Evolutionary conservation across 2,329 filamentous ascomycete species (phyloP).

Genomic region (Curvularia spicifera): DNA sequence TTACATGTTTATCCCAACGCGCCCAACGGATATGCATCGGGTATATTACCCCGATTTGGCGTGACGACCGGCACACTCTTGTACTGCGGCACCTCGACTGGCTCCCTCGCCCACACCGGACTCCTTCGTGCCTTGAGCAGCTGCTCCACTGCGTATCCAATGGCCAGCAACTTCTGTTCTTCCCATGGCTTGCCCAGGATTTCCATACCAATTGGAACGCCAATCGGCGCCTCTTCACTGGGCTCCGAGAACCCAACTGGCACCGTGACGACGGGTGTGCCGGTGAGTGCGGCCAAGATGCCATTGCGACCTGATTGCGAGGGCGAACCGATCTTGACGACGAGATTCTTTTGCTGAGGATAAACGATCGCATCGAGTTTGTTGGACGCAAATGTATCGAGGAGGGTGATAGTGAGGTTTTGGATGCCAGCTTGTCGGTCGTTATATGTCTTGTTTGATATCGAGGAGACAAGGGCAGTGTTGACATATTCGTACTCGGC

Average conservation of each 20-base stretch:
- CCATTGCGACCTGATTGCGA: constrained; percentile 67
- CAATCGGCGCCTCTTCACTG: constrained; percentile 58
- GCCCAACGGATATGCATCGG: constrained; percentile 58
- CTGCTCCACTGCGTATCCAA: constrained; percentile 60
- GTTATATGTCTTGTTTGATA: constrained; percentile 58
- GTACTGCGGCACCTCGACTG: constrained; percentile 51
- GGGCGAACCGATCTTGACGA: constrained; percentile 63
- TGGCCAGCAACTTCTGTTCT: constrained; percentile 61
- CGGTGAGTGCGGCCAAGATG: constrained; percentile 62
- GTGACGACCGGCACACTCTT: constrained; percentile 53
- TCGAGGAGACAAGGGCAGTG: constrained; percentile 60
- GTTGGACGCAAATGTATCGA: constrained; percentile 58
- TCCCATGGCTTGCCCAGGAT: constrained; percentile 64
- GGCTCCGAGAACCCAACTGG: constrained; percentile 61
- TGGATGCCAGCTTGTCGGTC: constrained; percentile 57
- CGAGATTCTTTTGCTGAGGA: constrained; percentile 69
- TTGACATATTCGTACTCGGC: constrained; percentile 63
- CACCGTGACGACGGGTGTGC: constrained; percentile 60
- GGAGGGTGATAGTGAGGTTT: constrained; percentile 59
- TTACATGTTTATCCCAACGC: constrained; percentile 32
- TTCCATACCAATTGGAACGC: constrained; percentile 70
- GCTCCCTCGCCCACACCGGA: constrained; percentile 55
- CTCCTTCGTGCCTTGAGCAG: constrained; percentile 55
- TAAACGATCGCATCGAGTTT: constrained; percentile 66
- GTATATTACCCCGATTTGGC: constrained; percentile 54